phyloP scores from a whole-genome alignment of 2,329 filamentous ascomycete species.

The Keithomyces neogunnii region DNA sequence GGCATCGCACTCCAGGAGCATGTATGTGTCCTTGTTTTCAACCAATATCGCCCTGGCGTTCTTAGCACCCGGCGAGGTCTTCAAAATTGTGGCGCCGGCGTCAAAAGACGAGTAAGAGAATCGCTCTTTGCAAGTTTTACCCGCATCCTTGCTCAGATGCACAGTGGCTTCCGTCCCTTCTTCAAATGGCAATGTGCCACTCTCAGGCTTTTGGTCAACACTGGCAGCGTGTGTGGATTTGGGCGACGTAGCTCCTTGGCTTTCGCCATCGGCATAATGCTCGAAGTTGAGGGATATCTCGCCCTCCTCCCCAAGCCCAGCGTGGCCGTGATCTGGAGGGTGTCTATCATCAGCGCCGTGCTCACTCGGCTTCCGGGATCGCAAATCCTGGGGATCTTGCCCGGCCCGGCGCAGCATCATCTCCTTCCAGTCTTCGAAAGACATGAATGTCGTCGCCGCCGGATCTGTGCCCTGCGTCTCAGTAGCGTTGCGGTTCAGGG shows the following conservation, averaged over 20 bases:
- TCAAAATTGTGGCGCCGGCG: conserved; percentile 86
- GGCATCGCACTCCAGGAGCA: conserved; percentile 84
- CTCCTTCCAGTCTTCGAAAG: conserved; percentile 97
- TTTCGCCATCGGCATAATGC: conserved; percentile 16
- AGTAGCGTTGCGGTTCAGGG: not conserved
- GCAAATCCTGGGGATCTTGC: conserved; percentile 59
- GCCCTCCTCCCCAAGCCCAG: conserved; percentile 75
- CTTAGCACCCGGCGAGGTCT: conserved; percentile 79
- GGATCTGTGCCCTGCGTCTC: conserved; percentile 7
- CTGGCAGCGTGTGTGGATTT: conserved; percentile 11
- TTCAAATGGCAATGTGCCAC: conserved; percentile 30
- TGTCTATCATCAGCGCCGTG: conserved; percentile 35
- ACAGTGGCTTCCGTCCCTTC: conserved; percentile 43
- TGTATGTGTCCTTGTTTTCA: conserved; percentile 98
- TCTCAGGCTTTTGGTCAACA: conserved; percentile 22
- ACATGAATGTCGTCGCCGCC: conserved; percentile 58
- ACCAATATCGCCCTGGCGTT: conserved; percentile 82
- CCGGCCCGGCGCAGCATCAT: conserved; percentile 81
- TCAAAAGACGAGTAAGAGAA: conserved; percentile 98
- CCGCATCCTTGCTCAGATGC: conserved; percentile 80
- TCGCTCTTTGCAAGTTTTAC: conserved; percentile 93
- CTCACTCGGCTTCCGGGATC: conserved; percentile 51
- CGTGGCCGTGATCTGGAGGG: conserved; percentile 59
- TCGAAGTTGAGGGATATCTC: conserved; percentile 63
- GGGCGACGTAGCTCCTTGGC: conserved; percentile 1